These are phyloP conservation scores for Nidula microcarpa DNA, from an alignment of 768 basidiomycete genomes.

Conservation along the genomic window DNA sequence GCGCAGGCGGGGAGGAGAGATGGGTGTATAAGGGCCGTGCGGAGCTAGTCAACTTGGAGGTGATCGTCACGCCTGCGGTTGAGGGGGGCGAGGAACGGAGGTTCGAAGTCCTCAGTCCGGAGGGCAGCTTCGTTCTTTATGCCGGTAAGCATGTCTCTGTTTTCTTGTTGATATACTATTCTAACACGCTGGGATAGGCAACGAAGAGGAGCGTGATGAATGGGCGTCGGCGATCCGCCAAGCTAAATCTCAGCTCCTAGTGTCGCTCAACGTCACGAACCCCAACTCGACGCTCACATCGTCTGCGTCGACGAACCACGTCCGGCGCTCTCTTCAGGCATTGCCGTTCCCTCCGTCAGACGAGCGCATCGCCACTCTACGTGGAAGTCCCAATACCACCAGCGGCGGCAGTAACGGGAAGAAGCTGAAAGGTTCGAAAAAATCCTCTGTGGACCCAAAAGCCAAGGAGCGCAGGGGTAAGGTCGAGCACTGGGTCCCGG, in stretches of 20 bases:
- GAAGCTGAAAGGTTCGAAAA: no score
- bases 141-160: slow-evolving; percentile 40
- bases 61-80: slow-evolving; percentile 34
- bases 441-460: slow-evolving; percentile 10
- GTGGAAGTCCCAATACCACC: no score
- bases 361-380: slow-evolving; percentile 28
- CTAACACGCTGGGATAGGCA: slow-evolving; percentile 29
- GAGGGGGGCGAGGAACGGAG: slow-evolving; percentile 34
- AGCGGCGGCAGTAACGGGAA: no score
- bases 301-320: slow-evolving; percentile 70
- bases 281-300: slow-evolving; percentile 82
- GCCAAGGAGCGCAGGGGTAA: slow-evolving; percentile 37
- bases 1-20: slow-evolving; percentile 47
- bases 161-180: not conserved
- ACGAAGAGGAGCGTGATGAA: slow-evolving; percentile 52
- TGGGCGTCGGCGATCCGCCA: slow-evolving; percentile 69
- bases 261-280: slow-evolving; percentile 64
- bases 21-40: slow-evolving; percentile 73
- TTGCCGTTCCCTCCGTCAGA: slow-evolving; percentile 63
- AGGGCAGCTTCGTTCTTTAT: slow-evolving; percentile 73
- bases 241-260: slow-evolving; percentile 69
- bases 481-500: slow-evolving; percentile 84
- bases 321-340: slow-evolving; percentile 71
- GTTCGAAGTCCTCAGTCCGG: slow-evolving; percentile 76
- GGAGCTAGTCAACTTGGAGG: slow-evolving; percentile 72